A percentile compares a stretch with the other conserved stretches of the same genome.
Evolutionary conservation across 805 yeast species (phyloP).

Genomic region (Zygosaccharomyces rouxii): DNA sequence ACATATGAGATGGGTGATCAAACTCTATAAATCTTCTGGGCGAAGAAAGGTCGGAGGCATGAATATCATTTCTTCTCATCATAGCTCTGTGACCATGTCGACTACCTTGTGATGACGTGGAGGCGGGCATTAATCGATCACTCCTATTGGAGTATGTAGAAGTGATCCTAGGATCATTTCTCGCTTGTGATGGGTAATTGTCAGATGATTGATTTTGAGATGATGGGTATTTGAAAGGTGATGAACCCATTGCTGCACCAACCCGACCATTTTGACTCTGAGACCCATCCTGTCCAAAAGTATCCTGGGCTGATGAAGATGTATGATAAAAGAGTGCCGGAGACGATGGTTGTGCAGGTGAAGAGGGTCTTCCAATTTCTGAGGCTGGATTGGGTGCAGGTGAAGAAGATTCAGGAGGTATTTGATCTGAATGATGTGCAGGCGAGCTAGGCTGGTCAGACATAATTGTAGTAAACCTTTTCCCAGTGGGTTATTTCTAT

Average conservation of each 20-base stretch:
- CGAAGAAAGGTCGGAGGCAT: constrained; percentile 67
- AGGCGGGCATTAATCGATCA: constrained; percentile 34
- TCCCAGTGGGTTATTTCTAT: background rate
- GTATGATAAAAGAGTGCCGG: constrained; percentile 35
- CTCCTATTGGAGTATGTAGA: constrained; percentile 42
- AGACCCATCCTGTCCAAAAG: constrained; percentile 24
- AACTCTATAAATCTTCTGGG: constrained; percentile 64
- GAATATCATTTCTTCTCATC: constrained; percentile 73
- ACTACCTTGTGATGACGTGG: constrained; percentile 25
- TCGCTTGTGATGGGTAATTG: constrained; percentile 14
- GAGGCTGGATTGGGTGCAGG: constrained; percentile 18
- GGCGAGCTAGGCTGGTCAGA: constrained; percentile 39
- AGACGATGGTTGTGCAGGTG: constrained; percentile 36
- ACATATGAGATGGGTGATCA: constrained; percentile 30
- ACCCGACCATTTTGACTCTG: constrained; percentile 11
- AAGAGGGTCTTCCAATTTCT: constrained; percentile 27
- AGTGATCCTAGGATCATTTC: constrained; percentile 30
- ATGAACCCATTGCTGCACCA: constrained; percentile 36
- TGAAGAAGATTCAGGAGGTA: constrained; percentile 37
- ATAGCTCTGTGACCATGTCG: constrained; percentile 43
- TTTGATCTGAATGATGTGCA: constrained; percentile 34
- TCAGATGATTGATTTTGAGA: constrained; percentile 34
- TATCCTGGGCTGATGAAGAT: constrained; percentile 32
- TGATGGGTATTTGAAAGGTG: constrained; percentile 45
- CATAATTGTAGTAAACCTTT: background rate